A percentile compares a stretch with the other conserved stretches of the same genome.
phyloP scores from a whole-genome alignment of 2,329 filamentous ascomycete species.

The Colletotrichum tamarilloi region DNA sequence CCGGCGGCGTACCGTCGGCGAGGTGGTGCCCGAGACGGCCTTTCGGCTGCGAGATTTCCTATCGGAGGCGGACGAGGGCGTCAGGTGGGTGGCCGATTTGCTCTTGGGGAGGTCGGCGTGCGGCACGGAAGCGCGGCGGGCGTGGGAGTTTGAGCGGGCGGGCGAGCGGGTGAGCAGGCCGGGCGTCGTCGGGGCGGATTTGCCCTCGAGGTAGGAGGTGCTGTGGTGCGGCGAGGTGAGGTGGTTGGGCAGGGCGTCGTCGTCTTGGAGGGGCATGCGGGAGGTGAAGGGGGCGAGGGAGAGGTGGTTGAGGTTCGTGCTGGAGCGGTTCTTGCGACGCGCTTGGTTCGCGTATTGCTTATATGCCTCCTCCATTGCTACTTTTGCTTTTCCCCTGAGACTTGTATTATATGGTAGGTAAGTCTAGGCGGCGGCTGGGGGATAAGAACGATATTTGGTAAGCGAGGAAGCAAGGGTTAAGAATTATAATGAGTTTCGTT shows the following conservation, averaged over 20 bases:
- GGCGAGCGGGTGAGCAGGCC: constrained; percentile 70
- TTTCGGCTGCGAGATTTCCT: constrained; percentile 38
- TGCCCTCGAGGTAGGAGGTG: constrained; percentile 69
- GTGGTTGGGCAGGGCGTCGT: constrained; percentile 57
- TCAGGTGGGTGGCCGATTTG: constrained; percentile 71
- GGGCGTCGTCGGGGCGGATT: constrained; percentile 73
- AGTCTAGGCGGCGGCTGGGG: not conserved
- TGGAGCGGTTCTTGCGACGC: constrained; percentile 68
- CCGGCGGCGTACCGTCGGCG: constrained; percentile 41
- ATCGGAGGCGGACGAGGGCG: constrained; percentile 36
- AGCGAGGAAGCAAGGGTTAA: not conserved
- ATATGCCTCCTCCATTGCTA: constrained; percentile 69
- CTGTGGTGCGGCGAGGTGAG: constrained; percentile 48
- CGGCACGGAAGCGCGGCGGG: constrained; percentile 54
- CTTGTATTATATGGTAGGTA: not conserved
- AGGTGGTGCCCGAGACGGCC: constrained; percentile 44
- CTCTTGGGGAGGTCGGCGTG: constrained; percentile 63
- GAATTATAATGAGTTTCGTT: constrained; percentile 3
- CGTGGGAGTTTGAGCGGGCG: constrained; percentile 59
- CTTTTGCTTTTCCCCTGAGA: constrained; percentile 20
- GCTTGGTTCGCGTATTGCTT: constrained; percentile 68
- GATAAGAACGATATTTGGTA: not conserved
- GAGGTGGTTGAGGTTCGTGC: constrained; percentile 68
- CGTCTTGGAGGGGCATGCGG: constrained; percentile 68
- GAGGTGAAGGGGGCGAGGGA: constrained; percentile 73